A percentile compares a stretch with the other conserved stretches of the same genome.
These are phyloP conservation scores for Fraxinus baroniana DNA, from an alignment of 305 asterid genomes.

Conservation along the genomic window DNA sequence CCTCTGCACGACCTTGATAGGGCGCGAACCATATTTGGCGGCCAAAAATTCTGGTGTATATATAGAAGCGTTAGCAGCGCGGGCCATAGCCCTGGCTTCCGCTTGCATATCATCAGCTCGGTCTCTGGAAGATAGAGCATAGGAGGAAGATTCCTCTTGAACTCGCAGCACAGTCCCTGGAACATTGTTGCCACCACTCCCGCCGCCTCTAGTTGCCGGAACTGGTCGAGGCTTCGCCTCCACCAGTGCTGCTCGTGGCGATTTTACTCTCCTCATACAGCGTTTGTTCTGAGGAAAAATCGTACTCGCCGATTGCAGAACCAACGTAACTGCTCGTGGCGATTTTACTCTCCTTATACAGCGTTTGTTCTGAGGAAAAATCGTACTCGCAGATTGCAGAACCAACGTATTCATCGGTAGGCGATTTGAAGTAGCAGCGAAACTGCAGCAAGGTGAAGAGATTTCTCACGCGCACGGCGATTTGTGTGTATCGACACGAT, in stretches of 20 bases:
- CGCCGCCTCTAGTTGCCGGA: conserved; percentile 43
- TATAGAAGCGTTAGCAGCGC: conserved; percentile 75
- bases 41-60: conserved; percentile 65
- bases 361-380: not conserved
- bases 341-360: conserved; percentile 10
- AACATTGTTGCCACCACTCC: conserved; percentile 21
- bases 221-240: conserved; percentile 60
- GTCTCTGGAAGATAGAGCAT: conserved; percentile 49
- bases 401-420: not conserved
- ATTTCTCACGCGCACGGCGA: not conserved
- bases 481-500: not conserved
- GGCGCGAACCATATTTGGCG: conserved; percentile 66
- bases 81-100: conserved; percentile 85
- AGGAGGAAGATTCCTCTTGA: conserved; percentile 27
- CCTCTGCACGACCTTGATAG: conserved; percentile 65
- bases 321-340: conserved; percentile 67
- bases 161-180: conserved; percentile 34
- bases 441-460: not conserved
- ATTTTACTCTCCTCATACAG: conserved; percentile 1
- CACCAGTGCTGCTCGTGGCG: conserved; percentile 64
- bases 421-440: not conserved
- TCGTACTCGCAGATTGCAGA: not conserved
- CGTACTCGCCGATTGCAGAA: not conserved
- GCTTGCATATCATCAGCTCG: conserved; percentile 93
- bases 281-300: not conserved